Base-by-base conservation (phyloP, 2,329 filamentous ascomycete species). In the Colletotrichum paranaense region DNA sequence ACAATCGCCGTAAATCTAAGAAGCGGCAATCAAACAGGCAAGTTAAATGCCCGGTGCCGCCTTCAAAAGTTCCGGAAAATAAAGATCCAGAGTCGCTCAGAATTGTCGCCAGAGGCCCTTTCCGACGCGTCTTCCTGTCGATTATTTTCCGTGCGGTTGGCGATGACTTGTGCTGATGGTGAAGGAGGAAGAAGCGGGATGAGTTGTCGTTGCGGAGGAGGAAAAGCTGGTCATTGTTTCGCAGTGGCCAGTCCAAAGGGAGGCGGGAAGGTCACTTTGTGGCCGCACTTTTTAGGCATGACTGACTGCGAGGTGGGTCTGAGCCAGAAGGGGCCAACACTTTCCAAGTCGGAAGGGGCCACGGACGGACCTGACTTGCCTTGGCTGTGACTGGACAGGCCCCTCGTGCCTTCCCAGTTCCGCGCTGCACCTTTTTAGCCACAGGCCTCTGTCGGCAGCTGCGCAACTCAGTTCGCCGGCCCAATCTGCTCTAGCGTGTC, bases 171-270 rank as follows among this genome's bases (percentile, higher is more conserved):
- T 62, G 73, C 58, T 69, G 71, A 64, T 67, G 76, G 56, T 76
- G 70, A 71, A 71, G 68, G 70, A 76, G 59, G 66, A 46, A 74
- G 63, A 65, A 69, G 62, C 55, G 26, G 60, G 58, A 56, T 55
- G 26, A 58, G 67, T 26, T 62, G 68, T 73, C 67, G 68, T 66
- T 62, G 68, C 63, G 57, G 65, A 75, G 68, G 69, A 71, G 62
- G 71, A 79, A 79, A 78, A 79, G 75, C 76, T 76, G 77, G 76
- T 68, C 42, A 68, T 65, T 64, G 76, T 72, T 72, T 70, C 74
- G 74, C 69, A 68, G 67, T 35, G 67, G 62, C 46, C 67, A 26
- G 67, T 62, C 67, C 49, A 65, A 64, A 72, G 67, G 71, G 60
- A 73, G 62, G 67, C 30, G 38, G 71, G 62, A 24, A 73, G 52